Evolutionary conservation across 805 yeast genomes (phyloP), one percentile per base, ranked within the genome.

Genomic region (Candida tammaniensis): DNA sequence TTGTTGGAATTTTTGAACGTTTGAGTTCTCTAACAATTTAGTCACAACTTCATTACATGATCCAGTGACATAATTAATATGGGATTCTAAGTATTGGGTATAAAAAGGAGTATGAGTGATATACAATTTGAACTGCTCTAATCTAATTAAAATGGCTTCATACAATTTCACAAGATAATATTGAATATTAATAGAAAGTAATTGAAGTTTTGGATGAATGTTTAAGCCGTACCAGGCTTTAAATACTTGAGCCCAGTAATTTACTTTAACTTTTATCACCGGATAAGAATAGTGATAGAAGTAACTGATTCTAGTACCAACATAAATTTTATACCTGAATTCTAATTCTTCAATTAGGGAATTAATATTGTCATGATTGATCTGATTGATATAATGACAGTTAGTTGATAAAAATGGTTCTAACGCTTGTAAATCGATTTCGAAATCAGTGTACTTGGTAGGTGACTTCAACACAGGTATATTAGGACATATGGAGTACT

Each of bases 1-100:
- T 27, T 51, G 46, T 7, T 51, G 48, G 25, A 57, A 48, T 22
- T 49, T 44, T 26, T 39, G 23, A 22, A 40, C 27, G 17, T 40
- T 35, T 11, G 42, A 35, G 13, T 38, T 40, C 18, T 40, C 43
- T 11, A 39, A 24, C 15, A 46, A 39, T 12, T 35, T 38, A n/a
- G 12, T 24, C 13, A 37, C 24, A 5, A 35, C 17, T 16, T 25
- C n/a, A 22, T 17, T 25, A 10, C 34, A 17, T 9, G 23, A 24
- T 11, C 21, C 20, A 3, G 30, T 25, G 4, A 31, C 12, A 7
- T 5, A 26, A 22, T 24, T 25, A 11, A 36, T n/a, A 17, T 17
- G 22, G 8, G 34, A 16, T 17, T 31, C 30, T 2, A 36, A 24
- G 27, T 31, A 40, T 5, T 11, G 15, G 25, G 33, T 18, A 27